Percentiles rank a stretch among this genome's conserved stretches.
Evolutionary conservation across 441 rosid genomes (phyloP).

Genomic region (Francoa sonchifolia): DNA sequence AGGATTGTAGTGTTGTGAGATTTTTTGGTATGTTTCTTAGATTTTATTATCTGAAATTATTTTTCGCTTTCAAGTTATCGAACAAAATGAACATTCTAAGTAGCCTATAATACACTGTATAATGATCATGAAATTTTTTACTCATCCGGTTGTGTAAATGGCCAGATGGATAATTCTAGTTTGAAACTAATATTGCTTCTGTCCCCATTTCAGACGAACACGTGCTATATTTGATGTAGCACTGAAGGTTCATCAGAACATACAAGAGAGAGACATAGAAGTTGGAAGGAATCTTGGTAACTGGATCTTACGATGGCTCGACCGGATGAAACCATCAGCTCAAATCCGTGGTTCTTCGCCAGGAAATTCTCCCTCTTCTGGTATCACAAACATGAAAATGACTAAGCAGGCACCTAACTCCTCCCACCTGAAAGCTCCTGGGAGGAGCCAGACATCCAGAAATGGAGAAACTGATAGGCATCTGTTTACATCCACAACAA

Average conservation of each 20-base stretch:
- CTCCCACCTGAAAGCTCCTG: slow-evolving; percentile 25
- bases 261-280: slow-evolving; percentile 75
- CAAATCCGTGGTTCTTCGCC: slow-evolving; percentile 39
- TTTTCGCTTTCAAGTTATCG: too few relatives aligned
- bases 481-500: slow-evolving; percentile 35
- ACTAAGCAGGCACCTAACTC: slow-evolving; percentile 25
- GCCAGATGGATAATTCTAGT: too few relatives aligned
- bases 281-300: slow-evolving; percentile 79
- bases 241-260: slow-evolving; percentile 46
- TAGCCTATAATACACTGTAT: too few relatives aligned
- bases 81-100: too few relatives aligned
- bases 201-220: slow-evolving; percentile 37
- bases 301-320: slow-evolving; percentile 83
- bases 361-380: slow-evolving; percentile 13
- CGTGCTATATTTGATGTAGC: slow-evolving; percentile 52
- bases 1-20: too few relatives aligned
- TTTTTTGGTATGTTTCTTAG: too few relatives aligned
- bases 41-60: too few relatives aligned
- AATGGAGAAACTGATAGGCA: slow-evolving; percentile 37
- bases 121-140: too few relatives aligned
- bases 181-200: too few relatives aligned
- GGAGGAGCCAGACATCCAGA: slow-evolving; percentile 22
- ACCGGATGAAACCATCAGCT: slow-evolving; percentile 75
- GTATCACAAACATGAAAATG: slow-evolving; percentile 20
- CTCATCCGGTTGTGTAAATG: too few relatives aligned